These are phyloP conservation scores for Seminavis robusta DNA, from an alignment of 108 stramenopile species.

Conservation along the genomic window DNA sequence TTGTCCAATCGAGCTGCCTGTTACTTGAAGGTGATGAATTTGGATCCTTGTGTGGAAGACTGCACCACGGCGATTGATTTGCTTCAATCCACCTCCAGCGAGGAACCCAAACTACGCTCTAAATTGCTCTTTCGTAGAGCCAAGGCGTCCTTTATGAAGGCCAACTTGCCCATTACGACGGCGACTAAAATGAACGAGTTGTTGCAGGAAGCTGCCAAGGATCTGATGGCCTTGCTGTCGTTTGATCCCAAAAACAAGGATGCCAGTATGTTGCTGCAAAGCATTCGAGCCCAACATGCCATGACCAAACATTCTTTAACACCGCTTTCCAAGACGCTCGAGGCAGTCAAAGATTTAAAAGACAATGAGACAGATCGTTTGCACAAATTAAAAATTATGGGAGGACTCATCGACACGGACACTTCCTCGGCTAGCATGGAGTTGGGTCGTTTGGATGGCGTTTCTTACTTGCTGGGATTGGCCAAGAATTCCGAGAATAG, in stretches of 20 bases:
- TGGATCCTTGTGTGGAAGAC: constrained; percentile 59
- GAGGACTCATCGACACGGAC: constrained; percentile 60
- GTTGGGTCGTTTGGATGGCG: constrained; percentile 61
- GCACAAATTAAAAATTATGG: constrained; percentile 43
- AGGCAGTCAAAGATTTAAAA: constrained; percentile 19
- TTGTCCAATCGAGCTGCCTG: constrained; percentile 82
- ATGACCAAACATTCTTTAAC: constrained; percentile 32
- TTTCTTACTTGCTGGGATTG: constrained; percentile 42
- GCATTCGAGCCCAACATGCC: constrained; percentile 37
- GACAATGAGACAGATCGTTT: constrained; percentile 24
- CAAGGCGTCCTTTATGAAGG: constrained; percentile 51
- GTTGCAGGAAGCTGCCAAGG: constrained; percentile 68
- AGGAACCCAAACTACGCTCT: constrained; percentile 25
- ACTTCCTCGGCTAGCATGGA: constrained; percentile 53
- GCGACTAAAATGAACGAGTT: constrained; percentile 25
- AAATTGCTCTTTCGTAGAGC: constrained; percentile 81
- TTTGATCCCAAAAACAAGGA: constrained; percentile 69
- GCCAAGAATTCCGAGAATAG: constrained; percentile 1
- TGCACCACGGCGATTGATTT: constrained; percentile 50
- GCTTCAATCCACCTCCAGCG: constrained; percentile 22
- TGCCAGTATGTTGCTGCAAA: constrained; percentile 51
- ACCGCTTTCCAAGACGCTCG: constrained; percentile 40
- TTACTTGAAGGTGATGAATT: constrained; percentile 43
- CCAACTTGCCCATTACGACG: constrained; percentile 17
- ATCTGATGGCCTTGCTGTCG: constrained; percentile 54